These are phyloP conservation scores for Aspergillus bombycis DNA, from an alignment of 2,329 filamentous ascomycete species.

Conservation along the genomic window DNA sequence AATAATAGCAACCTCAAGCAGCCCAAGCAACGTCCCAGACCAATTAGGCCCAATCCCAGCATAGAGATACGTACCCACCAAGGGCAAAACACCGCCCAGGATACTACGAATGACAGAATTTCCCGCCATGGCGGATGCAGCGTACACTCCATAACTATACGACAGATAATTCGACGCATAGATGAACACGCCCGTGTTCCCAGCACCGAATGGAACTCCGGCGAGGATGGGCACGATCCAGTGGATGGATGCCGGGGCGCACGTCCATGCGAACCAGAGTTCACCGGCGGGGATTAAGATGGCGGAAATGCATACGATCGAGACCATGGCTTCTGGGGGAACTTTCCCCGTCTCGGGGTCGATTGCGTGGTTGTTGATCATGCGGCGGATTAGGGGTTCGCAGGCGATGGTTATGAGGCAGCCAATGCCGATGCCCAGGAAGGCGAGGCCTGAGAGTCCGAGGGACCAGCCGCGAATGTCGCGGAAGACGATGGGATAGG, in stretches of 20 bases:
- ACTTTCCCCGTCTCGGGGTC: constrained; percentile 75
- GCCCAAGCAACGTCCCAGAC: constrained; percentile 74
- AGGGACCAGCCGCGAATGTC: constrained; percentile 75
- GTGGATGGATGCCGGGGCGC: constrained; percentile 73
- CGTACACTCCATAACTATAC: constrained; percentile 77
- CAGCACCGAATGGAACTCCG: constrained; percentile 76
- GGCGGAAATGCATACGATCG: constrained; percentile 76
- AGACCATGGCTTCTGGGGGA: constrained; percentile 78
- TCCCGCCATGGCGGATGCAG: constrained; percentile 77
- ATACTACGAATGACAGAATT: constrained; percentile 75
- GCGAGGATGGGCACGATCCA: constrained; percentile 81
- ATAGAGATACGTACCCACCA: constrained; percentile 77
- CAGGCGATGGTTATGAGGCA: constrained; percentile 54
- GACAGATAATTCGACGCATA: constrained; percentile 81
- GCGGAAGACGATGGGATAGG: constrained; percentile 82
- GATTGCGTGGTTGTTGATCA: constrained; percentile 75
- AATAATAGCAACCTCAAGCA: constrained; percentile 73
- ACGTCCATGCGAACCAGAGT: constrained; percentile 88
- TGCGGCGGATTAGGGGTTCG: constrained; percentile 71
- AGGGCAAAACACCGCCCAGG: constrained; percentile 75
- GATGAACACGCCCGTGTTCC: constrained; percentile 79
- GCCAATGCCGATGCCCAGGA: constrained; percentile 70
- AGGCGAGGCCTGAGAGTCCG: constrained; percentile 74
- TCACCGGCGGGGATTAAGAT: constrained; percentile 76
- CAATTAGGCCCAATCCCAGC: constrained; percentile 70